A percentile compares a stretch with the other conserved stretches of the same genome.
phyloP scores from a whole-genome alignment of 2,329 filamentous ascomycete genomes.

The Trichoderma sp. region DNA sequence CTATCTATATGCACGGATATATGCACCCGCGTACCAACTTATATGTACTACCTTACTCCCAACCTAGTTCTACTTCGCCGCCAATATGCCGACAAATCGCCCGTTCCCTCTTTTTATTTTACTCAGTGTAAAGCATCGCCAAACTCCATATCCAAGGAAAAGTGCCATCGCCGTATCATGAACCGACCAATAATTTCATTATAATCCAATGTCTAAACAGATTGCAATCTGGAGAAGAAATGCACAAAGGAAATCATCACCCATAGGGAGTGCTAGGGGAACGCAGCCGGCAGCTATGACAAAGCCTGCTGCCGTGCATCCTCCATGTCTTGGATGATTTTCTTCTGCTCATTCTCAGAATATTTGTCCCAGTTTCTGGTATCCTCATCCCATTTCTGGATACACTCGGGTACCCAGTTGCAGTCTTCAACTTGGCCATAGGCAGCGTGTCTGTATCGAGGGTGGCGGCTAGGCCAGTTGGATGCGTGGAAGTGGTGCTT shows the following conservation, averaged over 20 bases:
- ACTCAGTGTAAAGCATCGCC: neutral
- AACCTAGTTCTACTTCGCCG: neutral
- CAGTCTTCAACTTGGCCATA: conserved; percentile 69
- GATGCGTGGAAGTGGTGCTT: conserved; percentile 75
- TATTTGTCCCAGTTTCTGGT: conserved; percentile 58
- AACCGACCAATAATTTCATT: conserved; percentile 2
- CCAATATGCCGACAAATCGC: neutral
- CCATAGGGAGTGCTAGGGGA: neutral
- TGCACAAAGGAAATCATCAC: neutral
- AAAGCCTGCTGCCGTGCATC: conserved; percentile 11
- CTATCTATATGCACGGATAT: neutral
- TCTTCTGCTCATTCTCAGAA: conserved; percentile 56
- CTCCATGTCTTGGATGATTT: conserved; percentile 37
- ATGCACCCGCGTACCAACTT: neutral
- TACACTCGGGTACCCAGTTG: conserved; percentile 65
- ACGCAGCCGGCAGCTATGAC: neutral
- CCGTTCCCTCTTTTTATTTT: neutral
- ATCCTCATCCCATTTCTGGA: conserved; percentile 63
- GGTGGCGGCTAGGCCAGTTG: conserved; percentile 65
- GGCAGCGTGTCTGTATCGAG: conserved; percentile 63
- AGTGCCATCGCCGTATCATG: conserved; percentile 3
- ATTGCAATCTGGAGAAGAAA: neutral
- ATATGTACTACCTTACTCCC: neutral
- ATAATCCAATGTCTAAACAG: neutral
- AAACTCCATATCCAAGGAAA: conserved; percentile 7